Evolutionary conservation across 2,329 filamentous ascomycete species (phyloP).

Genomic region (Sporothrix dimorphospora): DNA sequence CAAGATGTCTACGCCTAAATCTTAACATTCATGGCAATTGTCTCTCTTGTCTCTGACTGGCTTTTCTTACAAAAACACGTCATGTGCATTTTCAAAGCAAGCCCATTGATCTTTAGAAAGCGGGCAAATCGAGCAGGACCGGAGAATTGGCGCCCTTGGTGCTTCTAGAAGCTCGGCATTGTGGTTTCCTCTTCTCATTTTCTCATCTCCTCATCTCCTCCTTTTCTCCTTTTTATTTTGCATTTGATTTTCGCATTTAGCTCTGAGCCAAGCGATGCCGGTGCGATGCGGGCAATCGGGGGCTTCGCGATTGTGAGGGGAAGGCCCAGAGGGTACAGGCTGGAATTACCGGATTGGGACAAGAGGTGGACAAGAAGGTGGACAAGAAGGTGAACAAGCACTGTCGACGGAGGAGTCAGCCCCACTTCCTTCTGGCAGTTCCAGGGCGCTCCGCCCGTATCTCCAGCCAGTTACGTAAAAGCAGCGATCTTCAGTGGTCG

Average conservation of each 20-base stretch:
- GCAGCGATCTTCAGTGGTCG: not conserved
- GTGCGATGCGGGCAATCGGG: not conserved
- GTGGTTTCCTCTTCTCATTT: not conserved
- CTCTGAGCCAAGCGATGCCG: not conserved
- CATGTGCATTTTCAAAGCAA: no score
- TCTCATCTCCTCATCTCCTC: not conserved
- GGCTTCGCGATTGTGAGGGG: not conserved
- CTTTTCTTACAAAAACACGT: no score
- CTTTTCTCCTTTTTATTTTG: not conserved
- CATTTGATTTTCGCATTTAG: not conserved
- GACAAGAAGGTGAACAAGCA: not conserved
- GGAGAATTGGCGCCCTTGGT: not conserved
- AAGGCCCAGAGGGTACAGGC: not conserved
- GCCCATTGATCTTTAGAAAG: no score
- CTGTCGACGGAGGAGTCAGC: not conserved
- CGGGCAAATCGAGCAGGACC: no score
- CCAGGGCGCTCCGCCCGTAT: constrained; percentile 9
- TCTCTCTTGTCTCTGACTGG: no score
- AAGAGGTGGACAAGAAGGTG: not conserved
- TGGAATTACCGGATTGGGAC: constrained; percentile 1
- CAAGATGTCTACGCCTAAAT: no score
- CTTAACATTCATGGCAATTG: no score
- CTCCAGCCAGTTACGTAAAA: constrained; percentile 27
- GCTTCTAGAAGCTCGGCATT: not conserved
- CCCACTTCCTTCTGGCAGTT: not conserved